phyloP scores from a whole-genome alignment of 1,139 yeast genomes.

The Hansenula lynferdii region DNA sequence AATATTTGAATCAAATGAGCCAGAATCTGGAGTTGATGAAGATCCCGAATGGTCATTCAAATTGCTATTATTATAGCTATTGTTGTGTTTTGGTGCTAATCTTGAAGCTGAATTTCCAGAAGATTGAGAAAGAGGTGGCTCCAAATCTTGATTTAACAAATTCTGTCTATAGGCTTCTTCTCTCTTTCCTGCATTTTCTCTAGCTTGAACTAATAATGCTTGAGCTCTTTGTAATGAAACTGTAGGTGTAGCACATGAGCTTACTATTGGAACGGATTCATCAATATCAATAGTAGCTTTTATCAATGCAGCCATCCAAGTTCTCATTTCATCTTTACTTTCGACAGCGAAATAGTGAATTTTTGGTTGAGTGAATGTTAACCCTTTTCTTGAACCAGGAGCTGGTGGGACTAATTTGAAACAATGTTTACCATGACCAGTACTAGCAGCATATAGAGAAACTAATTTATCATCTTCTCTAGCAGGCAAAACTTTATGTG shows the following conservation, averaged over 20 bases:
- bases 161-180: conserved; percentile 43
- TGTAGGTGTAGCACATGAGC: conserved; percentile 93
- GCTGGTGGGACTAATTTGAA: conserved; percentile 96
- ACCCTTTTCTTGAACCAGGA: conserved; percentile 93
- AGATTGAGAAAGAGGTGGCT: conserved; percentile 1
- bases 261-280: conserved; percentile 88
- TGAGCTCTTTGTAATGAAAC: conserved; percentile 84
- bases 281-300: conserved; percentile 96
- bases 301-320: conserved; percentile 93
- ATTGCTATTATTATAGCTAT: too few species aligned
- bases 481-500: conserved; percentile 85
- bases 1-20: conserved; percentile 21
- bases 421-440: conserved; percentile 89
- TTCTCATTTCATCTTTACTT: conserved; percentile 83
- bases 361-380: conserved; percentile 94
- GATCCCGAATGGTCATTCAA: conserved; percentile 14
- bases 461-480: conserved; percentile 70
- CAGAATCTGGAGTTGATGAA: conserved; percentile 23
- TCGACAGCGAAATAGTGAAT: conserved; percentile 97
- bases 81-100: conserved; percentile 1
- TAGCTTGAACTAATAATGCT: conserved; percentile 75
- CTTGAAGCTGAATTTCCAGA: not conserved
- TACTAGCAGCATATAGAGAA: conserved; percentile 85
- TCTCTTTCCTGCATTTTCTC: conserved; percentile 62
- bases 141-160: conserved; percentile 21